Evolutionary conservation across 768 basidiomycete species (phyloP).

Genomic region (Fomitopsis pulvina): DNA sequence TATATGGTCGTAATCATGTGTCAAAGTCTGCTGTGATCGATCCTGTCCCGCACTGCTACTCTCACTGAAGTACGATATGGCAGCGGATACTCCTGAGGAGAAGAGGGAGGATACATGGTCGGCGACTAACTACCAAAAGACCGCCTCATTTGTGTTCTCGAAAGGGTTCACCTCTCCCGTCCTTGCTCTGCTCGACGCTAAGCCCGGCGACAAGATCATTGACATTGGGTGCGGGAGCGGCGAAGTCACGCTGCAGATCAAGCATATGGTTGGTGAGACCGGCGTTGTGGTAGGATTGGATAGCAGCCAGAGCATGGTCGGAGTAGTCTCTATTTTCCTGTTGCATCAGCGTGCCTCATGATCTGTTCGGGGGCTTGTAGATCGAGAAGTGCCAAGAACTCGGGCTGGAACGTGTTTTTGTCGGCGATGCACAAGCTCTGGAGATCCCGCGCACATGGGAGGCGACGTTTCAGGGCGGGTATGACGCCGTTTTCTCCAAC

Average conservation of each 20-base stretch:
- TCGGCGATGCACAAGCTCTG: conserved; percentile 46
- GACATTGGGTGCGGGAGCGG: conserved; percentile 85
- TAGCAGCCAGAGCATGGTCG: conserved; percentile 65
- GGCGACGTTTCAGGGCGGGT: conserved; percentile 30
- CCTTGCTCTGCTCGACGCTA: conserved; percentile 51
- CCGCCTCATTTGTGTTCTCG: conserved; percentile 67
- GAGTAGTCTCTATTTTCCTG: conserved; percentile 10
- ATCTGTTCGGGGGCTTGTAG: too few relatives aligned
- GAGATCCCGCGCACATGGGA: conserved; percentile 27
- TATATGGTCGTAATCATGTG: too few relatives aligned
- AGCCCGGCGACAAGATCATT: conserved; percentile 62
- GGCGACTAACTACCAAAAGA: conserved; percentile 52
- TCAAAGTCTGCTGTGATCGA: too few relatives aligned
- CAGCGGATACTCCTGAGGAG: background rate
- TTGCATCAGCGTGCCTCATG: background rate
- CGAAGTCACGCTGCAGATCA: conserved; percentile 59
- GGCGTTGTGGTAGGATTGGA: conserved; percentile 68
- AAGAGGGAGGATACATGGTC: conserved; percentile 34
- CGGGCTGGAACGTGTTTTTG: conserved; percentile 40
- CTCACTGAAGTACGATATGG: too few relatives aligned
- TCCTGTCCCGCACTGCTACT: too few relatives aligned
- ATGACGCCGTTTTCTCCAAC: conserved; percentile 76
- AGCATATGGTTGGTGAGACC: conserved; percentile 37
- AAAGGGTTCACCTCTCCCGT: conserved; percentile 47
- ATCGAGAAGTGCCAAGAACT: conserved; percentile 43